Conservation (phyloP, 1,284 basidiomycete genomes). For the Crocinoboletus sp. region DNA sequence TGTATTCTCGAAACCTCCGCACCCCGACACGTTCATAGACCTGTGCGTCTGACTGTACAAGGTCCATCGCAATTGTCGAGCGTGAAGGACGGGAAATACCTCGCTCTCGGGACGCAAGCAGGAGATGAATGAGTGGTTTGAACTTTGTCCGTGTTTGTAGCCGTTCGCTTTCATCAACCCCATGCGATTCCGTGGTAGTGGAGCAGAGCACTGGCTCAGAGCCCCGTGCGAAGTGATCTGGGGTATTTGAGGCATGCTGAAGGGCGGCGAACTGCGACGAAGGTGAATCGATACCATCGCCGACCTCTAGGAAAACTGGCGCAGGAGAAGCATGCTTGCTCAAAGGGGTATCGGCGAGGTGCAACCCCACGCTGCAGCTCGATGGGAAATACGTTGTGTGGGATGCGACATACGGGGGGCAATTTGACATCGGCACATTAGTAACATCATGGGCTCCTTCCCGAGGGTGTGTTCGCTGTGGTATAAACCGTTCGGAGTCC, state of each 20-base stretch:
- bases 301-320: not conserved
- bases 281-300: constrained; percentile 4
- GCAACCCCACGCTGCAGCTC: constrained; percentile 5
- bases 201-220: constrained; percentile 4
- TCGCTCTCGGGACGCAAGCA: constrained; percentile 27
- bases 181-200: not conserved
- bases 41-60: constrained; percentile 33
- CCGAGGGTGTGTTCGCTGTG: not conserved
- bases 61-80: constrained; percentile 35
- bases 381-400: constrained; percentile 3
- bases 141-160: constrained; percentile 18
- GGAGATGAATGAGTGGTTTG: constrained; percentile 20
- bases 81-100: constrained; percentile 37
- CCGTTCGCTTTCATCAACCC: constrained; percentile 7
- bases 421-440: constrained; percentile 4
- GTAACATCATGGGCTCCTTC: not conserved
- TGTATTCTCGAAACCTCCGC: constrained; percentile 43
- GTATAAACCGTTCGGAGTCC: not conserved
- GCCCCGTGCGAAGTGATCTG: not conserved
- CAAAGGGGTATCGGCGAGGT: constrained; percentile 2
- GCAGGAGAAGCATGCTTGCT: constrained; percentile 1
- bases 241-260: constrained; percentile 7
- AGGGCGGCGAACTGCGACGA: constrained; percentile 4
- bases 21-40: constrained; percentile 43
- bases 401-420: constrained; percentile 1